Base-by-base conservation (phyloP, 2,329 filamentous ascomycete species). In the Microthyrium microscopicum region DNA sequence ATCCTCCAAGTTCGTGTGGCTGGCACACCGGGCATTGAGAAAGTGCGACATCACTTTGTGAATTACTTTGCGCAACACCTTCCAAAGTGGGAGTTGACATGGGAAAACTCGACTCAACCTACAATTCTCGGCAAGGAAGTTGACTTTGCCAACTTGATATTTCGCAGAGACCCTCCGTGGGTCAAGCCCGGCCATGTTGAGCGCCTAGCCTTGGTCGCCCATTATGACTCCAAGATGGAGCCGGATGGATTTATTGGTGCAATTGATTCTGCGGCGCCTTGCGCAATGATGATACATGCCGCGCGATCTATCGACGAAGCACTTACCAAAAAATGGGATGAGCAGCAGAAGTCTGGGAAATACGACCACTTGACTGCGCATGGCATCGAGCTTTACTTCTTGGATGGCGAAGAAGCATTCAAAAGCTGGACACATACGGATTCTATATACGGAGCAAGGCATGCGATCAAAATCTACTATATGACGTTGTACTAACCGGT, bases 371-470 rank as follows among this genome's bases (percentile, higher is more conserved):
- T 89, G 16, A 81, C 84, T 26, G 79, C 77, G 44, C 75, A 73
- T 48, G 87, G 87, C 1, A 66, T 98, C 21, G 89, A 95, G 59
- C 79, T 98, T 19, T 43, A 98, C 19, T 67, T 98, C 35, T 57
- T 98, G 5, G 89, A 98, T 48, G 89, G 89, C 4, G 89, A 98
- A 57, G 89, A 98, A 55, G 85, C 89, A 0, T 98, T 92, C 55
- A 58, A 70, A 16, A 55, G 54, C 1, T 98, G 89, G 89, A 78
- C 73, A 1, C 69, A 70, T 22, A 69, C 64, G 0, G 89, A 98
- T 53, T 91, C 81, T 4, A 58, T 94, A 4, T 98, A 98, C 46
- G 89, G 89, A 3, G 71, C 87, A 13, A 72, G 83, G 74, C 79
- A 60, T 26, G 61, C 29, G 11, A 20, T 12, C 13, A 20, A 11